Evolutionary conservation across 176 grass and related monocot species (phyloP).

Genomic region (Triticum aestivum): DNA sequence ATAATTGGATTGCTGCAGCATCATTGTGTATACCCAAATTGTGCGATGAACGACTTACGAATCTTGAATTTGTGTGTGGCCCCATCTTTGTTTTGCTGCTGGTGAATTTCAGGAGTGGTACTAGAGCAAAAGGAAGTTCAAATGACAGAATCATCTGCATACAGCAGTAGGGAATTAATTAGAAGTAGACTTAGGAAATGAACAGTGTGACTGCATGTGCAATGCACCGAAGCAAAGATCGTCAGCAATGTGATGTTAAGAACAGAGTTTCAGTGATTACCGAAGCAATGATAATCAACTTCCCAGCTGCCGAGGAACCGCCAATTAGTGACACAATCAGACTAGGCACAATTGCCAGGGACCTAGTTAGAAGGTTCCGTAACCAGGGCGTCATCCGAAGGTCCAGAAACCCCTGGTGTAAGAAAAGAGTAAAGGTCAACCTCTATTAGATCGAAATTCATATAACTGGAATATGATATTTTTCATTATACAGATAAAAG

Average conservation of each 20-base stretch:
- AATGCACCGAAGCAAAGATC: neutral
- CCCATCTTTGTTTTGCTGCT: constrained; percentile 96
- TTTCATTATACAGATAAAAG: neutral
- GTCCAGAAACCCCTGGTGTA: constrained; percentile 84
- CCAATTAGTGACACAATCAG: constrained; percentile 85
- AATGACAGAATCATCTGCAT: constrained; percentile 98
- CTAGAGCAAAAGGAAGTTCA: constrained; percentile 92
- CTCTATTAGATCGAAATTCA: neutral
- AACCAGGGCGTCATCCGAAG: constrained; percentile 89
- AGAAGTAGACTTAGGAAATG: neutral
- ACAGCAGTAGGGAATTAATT: neutral
- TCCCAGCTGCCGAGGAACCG: constrained; percentile 88
- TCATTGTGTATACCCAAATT: neutral
- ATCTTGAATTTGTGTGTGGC: constrained; percentile 64
- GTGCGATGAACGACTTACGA: constrained; percentile 35
- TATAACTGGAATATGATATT: neutral
- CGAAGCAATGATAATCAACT: constrained; percentile 98
- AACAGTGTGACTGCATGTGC: neutral
- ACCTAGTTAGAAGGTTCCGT: constrained; percentile 88
- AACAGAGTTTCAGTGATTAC: constrained; percentile 42
- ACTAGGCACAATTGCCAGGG: constrained; percentile 92
- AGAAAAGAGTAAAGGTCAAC: constrained; percentile 5
- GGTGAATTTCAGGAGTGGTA: constrained; percentile 96
- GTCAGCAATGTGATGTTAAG: neutral
- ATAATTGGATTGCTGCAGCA: neutral